Evolutionary conservation across 371 early-diverging fungal genomes (phyloP).

Genomic region (Mortierella sp.): DNA sequence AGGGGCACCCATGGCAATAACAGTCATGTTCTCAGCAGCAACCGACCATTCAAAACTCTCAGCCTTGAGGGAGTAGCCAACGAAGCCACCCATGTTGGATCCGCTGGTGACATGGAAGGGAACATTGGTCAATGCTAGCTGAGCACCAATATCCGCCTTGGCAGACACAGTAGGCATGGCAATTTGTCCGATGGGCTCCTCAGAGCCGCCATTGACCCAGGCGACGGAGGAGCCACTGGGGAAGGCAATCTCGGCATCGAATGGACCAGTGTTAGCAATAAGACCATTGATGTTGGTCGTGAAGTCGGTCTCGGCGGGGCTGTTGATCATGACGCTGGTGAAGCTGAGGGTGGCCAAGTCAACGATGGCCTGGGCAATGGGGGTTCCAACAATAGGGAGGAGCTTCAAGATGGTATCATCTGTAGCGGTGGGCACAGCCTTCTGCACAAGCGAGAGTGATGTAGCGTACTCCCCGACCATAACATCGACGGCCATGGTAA

Average conservation of each 20-base stretch:
- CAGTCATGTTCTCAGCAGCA: constrained; percentile 56
- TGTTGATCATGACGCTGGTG: constrained; percentile 60
- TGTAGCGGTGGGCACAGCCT: constrained; percentile 57
- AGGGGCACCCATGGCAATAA: constrained; percentile 67
- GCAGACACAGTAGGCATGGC: constrained; percentile 59
- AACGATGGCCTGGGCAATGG: constrained; percentile 69
- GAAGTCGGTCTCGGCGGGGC: constrained; percentile 60
- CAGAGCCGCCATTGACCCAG: constrained; percentile 62
- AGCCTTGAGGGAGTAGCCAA: constrained; percentile 66
- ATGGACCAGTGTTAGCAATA: constrained; percentile 68
- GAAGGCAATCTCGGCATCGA: constrained; percentile 68
- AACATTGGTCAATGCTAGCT: constrained; percentile 61
- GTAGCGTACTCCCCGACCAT: constrained; percentile 64
- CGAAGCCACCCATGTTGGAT: constrained; percentile 63
- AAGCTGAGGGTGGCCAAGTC: constrained; percentile 61
- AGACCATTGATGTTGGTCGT: constrained; percentile 65
- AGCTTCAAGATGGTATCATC: constrained; percentile 61
- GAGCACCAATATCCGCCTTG: constrained; percentile 64
- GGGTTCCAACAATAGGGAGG: constrained; percentile 66
- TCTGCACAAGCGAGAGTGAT: constrained; percentile 59
- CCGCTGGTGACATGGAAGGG: constrained; percentile 61
- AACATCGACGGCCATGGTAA: constrained; percentile 58
- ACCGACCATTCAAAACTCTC: constrained; percentile 67
- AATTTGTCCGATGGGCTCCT: constrained; percentile 58
- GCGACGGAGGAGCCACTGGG: constrained; percentile 59